Base-by-base conservation (phyloP, 148 eudicot species). In the Linanthus parryae region DNA sequence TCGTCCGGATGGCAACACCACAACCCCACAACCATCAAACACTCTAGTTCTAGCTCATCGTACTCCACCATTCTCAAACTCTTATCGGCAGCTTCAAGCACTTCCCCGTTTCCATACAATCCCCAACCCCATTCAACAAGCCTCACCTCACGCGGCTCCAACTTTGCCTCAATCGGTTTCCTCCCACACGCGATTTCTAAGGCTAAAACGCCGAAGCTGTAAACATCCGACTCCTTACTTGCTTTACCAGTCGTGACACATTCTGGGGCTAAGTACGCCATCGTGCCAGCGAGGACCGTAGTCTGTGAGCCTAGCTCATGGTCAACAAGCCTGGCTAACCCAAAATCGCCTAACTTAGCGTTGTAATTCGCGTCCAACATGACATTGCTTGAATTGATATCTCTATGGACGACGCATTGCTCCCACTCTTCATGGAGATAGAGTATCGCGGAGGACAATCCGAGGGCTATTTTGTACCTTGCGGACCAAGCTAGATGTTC, bases 361-460 rank as follows among this genome's bases (percentile, higher is more conserved):
- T 61, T 61, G 34, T 41, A 61, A 43, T 50, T 61, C 12, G 65
- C 41, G 17, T 61, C 65, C 31, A 61, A 23, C 65, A 61, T 61
- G 6, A 61, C 33, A 29, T 61, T n/a, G n/a, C n/a, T n/a, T n/a
- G n/a, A n/a, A n/a, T n/a, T n/a, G n/a, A n/a, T n/a, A n/a, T n/a
- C n/a, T n/a, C n/a, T n/a, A n/a, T n/a, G n/a, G n/a, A n/a, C n/a
- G n/a, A n/a, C n/a, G n/a, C n/a, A n/a, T n/a, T n/a, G n/a, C n/a
- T n/a, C n/a, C n/a, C n/a, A n/a, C n/a, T n/a, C n/a, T n/a, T n/a
- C n/a, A n/a, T n/a, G 80, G 5, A 75, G 68, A 21, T 75, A 75
- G 4, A 57, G 58, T 59, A 75, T 49, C 0, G 69, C 75, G 1
- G 69, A 75, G 6, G 72, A 73, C 25, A 75, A 27, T n/a, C 72